Conservation (phyloP, 768 basidiomycete genomes). For the Pulveroboletus ravenelii region DNA sequence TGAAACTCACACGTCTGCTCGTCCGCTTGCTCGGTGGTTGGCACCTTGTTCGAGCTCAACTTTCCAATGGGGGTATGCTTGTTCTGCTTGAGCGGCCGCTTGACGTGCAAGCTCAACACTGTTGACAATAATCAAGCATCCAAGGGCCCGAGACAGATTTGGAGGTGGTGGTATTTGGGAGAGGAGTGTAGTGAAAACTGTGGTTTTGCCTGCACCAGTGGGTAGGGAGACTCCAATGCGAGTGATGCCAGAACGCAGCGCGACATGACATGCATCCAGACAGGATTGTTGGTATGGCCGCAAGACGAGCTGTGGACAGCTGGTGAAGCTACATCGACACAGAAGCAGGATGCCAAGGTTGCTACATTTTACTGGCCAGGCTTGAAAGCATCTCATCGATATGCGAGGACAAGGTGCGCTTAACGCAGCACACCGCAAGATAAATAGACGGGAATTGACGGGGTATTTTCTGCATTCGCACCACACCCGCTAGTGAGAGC, state of each 20-base stretch:
- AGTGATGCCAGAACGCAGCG: constrained; percentile 59
- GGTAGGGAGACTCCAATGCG: constrained; percentile 83
- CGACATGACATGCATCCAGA: constrained; percentile 68
- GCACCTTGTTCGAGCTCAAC: constrained; percentile 92
- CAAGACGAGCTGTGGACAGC: constrained; percentile 32
- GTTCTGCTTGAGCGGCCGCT: constrained; percentile 66
- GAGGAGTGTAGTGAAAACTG: constrained; percentile 83
- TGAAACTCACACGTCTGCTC: constrained; percentile 69
- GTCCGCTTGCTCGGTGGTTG: constrained; percentile 68
- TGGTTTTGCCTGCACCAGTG: constrained; percentile 86
- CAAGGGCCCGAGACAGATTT: constrained; percentile 39
- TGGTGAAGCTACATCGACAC: constrained; percentile 7
- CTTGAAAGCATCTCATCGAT: constrained; percentile 13
- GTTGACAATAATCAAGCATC: constrained; percentile 82
- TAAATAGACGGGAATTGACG: neutral
- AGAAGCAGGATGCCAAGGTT: neutral
- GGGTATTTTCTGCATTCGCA: constrained; percentile 11
- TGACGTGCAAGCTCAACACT: constrained; percentile 87
- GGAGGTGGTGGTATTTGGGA: constrained; percentile 51
- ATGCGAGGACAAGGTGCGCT: neutral
- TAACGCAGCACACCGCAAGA: neutral
- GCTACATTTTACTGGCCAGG: neutral
- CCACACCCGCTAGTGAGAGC: constrained; percentile 19
- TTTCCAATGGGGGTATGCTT: constrained; percentile 63
- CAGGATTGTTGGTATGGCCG: constrained; percentile 90